These are phyloP conservation scores for Aspergillus leporis DNA, from an alignment of 495 filamentous ascomycete species.

Conservation along the genomic window DNA sequence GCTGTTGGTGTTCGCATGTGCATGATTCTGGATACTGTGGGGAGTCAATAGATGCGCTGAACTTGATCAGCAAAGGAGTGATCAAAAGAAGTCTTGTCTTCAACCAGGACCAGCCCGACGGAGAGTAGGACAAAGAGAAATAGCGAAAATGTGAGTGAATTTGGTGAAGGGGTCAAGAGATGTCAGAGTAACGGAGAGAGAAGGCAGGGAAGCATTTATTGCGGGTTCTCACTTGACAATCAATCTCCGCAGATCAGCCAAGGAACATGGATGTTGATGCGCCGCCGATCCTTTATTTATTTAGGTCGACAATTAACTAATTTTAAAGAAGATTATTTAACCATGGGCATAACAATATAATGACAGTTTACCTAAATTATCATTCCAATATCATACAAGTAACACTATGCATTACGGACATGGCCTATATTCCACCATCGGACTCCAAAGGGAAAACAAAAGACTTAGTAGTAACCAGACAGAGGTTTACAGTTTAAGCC, in stretches of 20 bases:
- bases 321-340: too few relatives aligned
- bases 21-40: slow-evolving; percentile 16
- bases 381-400: background rate
- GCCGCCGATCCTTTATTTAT: background rate
- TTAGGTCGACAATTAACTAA: background rate
- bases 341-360: too few relatives aligned
- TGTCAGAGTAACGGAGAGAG: background rate
- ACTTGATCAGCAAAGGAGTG: slow-evolving; percentile 10
- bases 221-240: background rate
- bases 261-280: slow-evolving; percentile 5
- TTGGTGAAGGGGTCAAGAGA: slow-evolving; percentile 5
- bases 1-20: slow-evolving; percentile 14
- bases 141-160: slow-evolving; percentile 14
- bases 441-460: background rate
- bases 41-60: slow-evolving; percentile 14
- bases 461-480: too few relatives aligned
- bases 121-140: slow-evolving; percentile 17
- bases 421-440: background rate
- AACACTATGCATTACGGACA: background rate
- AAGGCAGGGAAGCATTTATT: background rate
- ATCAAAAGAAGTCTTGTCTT: slow-evolving; percentile 11
- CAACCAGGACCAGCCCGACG: slow-evolving; percentile 42
- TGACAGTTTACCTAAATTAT: background rate
- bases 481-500: too few relatives aligned
- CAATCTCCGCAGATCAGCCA: slow-evolving; percentile 22